These are phyloP conservation scores for Dactylellina leptospora DNA, from an alignment of 2,329 filamentous ascomycete genomes.

Conservation along the genomic window DNA sequence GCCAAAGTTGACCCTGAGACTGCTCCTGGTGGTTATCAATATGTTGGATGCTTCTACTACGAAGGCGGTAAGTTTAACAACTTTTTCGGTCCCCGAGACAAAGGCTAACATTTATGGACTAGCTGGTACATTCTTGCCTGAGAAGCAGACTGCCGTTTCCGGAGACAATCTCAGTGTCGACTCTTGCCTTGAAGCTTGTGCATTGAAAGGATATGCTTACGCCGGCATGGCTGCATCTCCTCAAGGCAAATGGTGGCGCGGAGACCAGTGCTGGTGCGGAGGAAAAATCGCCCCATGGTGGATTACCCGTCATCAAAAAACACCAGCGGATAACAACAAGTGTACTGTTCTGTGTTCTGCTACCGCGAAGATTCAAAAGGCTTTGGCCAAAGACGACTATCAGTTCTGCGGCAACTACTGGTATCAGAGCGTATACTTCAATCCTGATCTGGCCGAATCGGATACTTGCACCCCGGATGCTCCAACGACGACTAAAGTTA, in stretches of 20 bases:
- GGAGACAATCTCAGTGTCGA: constrained; percentile 29
- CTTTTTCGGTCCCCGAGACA: neutral
- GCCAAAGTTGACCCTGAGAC: neutral
- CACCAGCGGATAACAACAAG: neutral
- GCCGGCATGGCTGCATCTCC: constrained; percentile 11
- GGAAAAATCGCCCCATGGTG: constrained; percentile 14
- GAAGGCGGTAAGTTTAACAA: constrained; percentile 2
- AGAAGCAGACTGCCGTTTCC: neutral
- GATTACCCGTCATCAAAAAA: neutral
- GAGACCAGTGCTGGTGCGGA: constrained; percentile 27
- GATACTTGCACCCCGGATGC: neutral
- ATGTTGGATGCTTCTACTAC: constrained; percentile 12
- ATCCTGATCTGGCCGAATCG: constrained; percentile 2
- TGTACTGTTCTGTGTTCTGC: constrained; percentile 2
- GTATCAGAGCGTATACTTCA: constrained; percentile 7
- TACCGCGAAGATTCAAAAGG: constrained; percentile 2
- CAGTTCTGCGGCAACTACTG: constrained; percentile 20
- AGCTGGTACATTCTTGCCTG: constrained; percentile 7
- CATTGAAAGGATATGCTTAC: constrained; percentile 12
- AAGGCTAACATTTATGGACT: neutral
- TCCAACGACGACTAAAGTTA: neutral
- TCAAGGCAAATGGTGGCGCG: neutral
- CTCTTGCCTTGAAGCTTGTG: constrained; percentile 10
- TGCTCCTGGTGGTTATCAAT: constrained; percentile 10
- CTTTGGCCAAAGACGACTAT: neutral